Evolutionary conservation across 2,329 filamentous ascomycete genomes (phyloP).

Genomic region (Cyclaneusma minus): DNA sequence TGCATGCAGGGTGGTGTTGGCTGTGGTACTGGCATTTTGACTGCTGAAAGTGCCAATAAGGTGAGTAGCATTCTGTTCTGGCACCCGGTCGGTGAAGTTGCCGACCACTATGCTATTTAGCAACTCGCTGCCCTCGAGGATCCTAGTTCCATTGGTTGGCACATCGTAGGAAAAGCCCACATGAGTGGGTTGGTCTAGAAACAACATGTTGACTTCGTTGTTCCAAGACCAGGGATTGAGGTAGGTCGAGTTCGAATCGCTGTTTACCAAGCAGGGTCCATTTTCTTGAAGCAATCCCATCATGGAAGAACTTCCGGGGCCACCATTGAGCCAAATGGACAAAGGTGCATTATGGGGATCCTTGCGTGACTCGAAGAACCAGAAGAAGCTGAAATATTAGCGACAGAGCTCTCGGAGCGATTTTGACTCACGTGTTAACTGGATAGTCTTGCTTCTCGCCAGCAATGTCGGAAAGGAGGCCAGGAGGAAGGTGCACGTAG

Average conservation of each 20-base stretch:
- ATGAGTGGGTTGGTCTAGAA: constrained; percentile 45
- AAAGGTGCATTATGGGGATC: constrained; percentile 29
- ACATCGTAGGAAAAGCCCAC: constrained; percentile 51
- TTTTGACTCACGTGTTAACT: constrained; percentile 6
- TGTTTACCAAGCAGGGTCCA: constrained; percentile 25
- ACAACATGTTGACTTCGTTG: constrained; percentile 34
- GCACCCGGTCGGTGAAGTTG: constrained; percentile 19
- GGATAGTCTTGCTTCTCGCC: constrained; percentile 4
- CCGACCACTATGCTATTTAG: too few species aligned
- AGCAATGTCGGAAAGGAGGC: constrained; percentile 2
- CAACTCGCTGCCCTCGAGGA: too few species aligned
- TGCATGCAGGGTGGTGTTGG: constrained; percentile 30
- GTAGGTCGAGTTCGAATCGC: constrained; percentile 28
- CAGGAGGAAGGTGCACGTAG: constrained; percentile 7
- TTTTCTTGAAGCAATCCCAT: constrained; percentile 42
- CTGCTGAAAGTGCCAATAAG: constrained; percentile 36
- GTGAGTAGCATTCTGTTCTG: constrained; percentile 33
- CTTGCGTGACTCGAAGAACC: constrained; percentile 25
- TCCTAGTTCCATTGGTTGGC: constrained; percentile 37
- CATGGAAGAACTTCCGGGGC: constrained; percentile 45
- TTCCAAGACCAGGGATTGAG: constrained; percentile 47
- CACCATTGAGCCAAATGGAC: constrained; percentile 48
- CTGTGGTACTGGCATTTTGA: constrained; percentile 26
- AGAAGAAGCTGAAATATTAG: constrained; percentile 27
- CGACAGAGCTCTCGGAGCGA: constrained; percentile 14